Evolutionary conservation across 2,329 filamentous ascomycete species (phyloP).

Genomic region (Curvularia eragrostidis): DNA sequence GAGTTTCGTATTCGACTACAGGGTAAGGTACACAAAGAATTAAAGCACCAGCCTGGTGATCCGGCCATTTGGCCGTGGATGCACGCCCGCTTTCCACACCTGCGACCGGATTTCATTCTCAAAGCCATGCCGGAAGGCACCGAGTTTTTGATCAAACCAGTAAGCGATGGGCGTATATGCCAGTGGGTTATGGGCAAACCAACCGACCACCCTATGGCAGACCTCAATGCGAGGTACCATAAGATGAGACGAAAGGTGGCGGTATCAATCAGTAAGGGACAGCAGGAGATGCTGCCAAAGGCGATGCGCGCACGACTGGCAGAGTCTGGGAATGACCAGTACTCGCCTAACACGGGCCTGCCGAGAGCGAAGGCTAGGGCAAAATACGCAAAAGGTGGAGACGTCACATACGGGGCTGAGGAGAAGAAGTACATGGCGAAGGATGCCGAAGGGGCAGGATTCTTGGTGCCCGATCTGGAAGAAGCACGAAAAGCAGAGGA

Average conservation of each 20-base stretch:
- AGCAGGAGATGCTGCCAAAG: constrained; percentile 21
- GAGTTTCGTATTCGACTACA: constrained; percentile 30
- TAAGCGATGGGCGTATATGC: constrained; percentile 30
- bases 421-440: constrained; percentile 9
- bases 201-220: neutral
- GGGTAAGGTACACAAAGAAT: constrained; percentile 7
- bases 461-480: neutral
- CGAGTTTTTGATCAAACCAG: constrained; percentile 27
- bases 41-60: constrained; percentile 3
- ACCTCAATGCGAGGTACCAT: constrained; percentile 23
- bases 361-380: constrained; percentile 5
- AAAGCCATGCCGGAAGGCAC: constrained; percentile 39
- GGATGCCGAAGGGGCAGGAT: constrained; percentile 5
- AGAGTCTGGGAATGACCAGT: constrained; percentile 4
- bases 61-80: constrained; percentile 28
- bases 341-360: constrained; percentile 15
- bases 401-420: constrained; percentile 3
- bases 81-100: constrained; percentile 37
- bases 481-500: neutral
- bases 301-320: constrained; percentile 11
- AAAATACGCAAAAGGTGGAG: constrained; percentile 1
- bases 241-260: constrained; percentile 24
- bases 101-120: constrained; percentile 42
- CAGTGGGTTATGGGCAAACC: constrained; percentile 33
- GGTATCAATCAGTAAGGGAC: constrained; percentile 14